Evolutionary conservation across 345 rosid genomes (phyloP).

Genomic region (Odontarrhena argentea): DNA sequence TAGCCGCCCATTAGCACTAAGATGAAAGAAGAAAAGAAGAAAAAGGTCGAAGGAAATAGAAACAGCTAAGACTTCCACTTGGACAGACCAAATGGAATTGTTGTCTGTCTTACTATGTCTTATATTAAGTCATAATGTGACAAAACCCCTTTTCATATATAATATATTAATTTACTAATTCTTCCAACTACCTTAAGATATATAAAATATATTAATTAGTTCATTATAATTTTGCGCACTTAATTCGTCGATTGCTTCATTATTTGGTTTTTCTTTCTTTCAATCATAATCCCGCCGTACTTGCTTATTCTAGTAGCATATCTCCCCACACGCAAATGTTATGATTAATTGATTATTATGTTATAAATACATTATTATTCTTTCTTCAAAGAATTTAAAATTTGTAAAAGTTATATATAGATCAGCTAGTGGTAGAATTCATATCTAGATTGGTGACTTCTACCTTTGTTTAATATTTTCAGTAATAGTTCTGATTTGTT

Average conservation of each 20-base stretch:
- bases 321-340: conserved; percentile 28
- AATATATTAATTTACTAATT: conserved; percentile 14
- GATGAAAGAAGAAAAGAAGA: conserved; percentile 1
- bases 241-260: conserved; percentile 44
- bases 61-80: conserved; percentile 46
- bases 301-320: conserved; percentile 39
- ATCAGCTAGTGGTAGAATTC: conserved; percentile 39
- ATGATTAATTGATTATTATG: conserved; percentile 30
- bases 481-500: conserved; percentile 13
- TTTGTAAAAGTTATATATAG: conserved; percentile 28
- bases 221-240: conserved; percentile 30
- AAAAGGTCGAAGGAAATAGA: conserved; percentile 21
- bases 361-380: background rate
- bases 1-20: conserved; percentile 42
- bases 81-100: conserved; percentile 34
- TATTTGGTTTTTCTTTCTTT: conserved; percentile 25
- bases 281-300: conserved; percentile 43
- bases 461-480: conserved; percentile 19
- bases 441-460: conserved; percentile 37
- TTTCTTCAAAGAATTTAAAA: background rate
- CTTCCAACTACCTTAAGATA: conserved; percentile 31
- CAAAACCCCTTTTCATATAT: conserved; percentile 35
- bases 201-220: conserved; percentile 12
- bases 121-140: conserved; percentile 34
- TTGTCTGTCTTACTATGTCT: conserved; percentile 45